Conservation (phyloP, 106 monocot species). For the Platanthera zijinensis region DNA sequence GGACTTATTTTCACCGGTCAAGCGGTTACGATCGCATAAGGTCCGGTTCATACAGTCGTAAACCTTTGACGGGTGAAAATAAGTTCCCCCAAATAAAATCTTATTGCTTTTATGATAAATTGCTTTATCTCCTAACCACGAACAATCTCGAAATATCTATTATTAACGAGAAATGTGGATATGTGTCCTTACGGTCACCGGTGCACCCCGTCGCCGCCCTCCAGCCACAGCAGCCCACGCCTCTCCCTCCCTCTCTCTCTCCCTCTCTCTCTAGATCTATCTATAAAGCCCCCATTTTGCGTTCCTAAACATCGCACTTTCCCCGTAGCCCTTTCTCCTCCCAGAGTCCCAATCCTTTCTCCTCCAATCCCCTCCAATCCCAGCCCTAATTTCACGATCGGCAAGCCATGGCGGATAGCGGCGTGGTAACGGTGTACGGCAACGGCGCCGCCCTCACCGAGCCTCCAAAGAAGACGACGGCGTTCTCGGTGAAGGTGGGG, state of each 20-base stretch:
- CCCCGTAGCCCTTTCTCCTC: background rate
- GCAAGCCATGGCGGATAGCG: slow-evolving; percentile 9
- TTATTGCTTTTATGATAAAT: too few relatives aligned
- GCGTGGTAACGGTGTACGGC: slow-evolving; percentile 19
- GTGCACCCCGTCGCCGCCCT: background rate
- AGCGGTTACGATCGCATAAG: too few relatives aligned
- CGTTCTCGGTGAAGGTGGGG: slow-evolving; percentile 49
- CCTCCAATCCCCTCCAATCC: background rate
- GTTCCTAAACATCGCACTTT: background rate
- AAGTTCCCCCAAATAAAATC: too few relatives aligned
- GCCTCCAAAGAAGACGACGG: slow-evolving; percentile 25
- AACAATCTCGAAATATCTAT: too few relatives aligned
- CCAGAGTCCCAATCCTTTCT: background rate
- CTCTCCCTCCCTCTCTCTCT: too few relatives aligned
- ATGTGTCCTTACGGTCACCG: background rate
- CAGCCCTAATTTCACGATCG: background rate
- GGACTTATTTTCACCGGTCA: too few relatives aligned
- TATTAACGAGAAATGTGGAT: too few relatives aligned
- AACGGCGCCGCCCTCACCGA: slow-evolving; percentile 23
- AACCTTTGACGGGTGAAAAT: too few relatives aligned
- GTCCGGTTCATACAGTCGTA: too few relatives aligned
- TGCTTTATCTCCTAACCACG: too few relatives aligned
- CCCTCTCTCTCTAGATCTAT: background rate
- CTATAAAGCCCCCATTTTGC: background rate
- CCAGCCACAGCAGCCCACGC: too few relatives aligned